Evolutionary conservation across 345 rosid genomes (phyloP).

Genomic region (Mercurialis annua): DNA sequence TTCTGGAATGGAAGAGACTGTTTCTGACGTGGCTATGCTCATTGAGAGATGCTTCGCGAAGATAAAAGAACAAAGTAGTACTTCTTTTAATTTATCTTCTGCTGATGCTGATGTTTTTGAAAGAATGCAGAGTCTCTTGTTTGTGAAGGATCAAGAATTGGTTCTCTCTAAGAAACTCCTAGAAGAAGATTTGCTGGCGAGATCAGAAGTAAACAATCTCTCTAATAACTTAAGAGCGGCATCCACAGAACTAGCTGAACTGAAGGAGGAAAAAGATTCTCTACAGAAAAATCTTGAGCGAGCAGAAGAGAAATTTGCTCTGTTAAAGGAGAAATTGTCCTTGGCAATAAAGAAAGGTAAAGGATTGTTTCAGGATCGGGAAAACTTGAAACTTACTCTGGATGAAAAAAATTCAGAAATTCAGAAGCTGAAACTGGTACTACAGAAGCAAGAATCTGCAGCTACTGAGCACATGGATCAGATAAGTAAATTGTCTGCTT

Average conservation of each 20-base stretch:
- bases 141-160: slow-evolving; percentile 57
- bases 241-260: slow-evolving; percentile 43
- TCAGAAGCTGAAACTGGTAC: slow-evolving; percentile 54
- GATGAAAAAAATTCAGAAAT: slow-evolving; percentile 68
- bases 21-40: slow-evolving; percentile 39
- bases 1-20: slow-evolving; percentile 44
- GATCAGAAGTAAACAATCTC: slow-evolving; percentile 43
- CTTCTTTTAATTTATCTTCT: slow-evolving; percentile 29
- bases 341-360: slow-evolving; percentile 94
- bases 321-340: slow-evolving; percentile 76
- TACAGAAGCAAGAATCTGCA: slow-evolving; percentile 50
- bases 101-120: slow-evolving; percentile 43
- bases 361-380: slow-evolving; percentile 82
- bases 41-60: slow-evolving; percentile 53
- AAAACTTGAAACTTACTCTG: slow-evolving; percentile 54
- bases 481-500: slow-evolving; percentile 47
- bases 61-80: slow-evolving; percentile 42
- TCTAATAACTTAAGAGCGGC: slow-evolving; percentile 40
- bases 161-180: slow-evolving; percentile 53
- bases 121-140: slow-evolving; percentile 62
- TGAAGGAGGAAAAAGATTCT: slow-evolving; percentile 56
- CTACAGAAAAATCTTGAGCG: slow-evolving; percentile 66
- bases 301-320: slow-evolving; percentile 73
- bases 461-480: slow-evolving; percentile 51
- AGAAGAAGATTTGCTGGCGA: slow-evolving; percentile 53